phyloP scores from a whole-genome alignment of 2,329 filamentous ascomycete genomes.

The Hymenotorrendiella dingleyae region DNA sequence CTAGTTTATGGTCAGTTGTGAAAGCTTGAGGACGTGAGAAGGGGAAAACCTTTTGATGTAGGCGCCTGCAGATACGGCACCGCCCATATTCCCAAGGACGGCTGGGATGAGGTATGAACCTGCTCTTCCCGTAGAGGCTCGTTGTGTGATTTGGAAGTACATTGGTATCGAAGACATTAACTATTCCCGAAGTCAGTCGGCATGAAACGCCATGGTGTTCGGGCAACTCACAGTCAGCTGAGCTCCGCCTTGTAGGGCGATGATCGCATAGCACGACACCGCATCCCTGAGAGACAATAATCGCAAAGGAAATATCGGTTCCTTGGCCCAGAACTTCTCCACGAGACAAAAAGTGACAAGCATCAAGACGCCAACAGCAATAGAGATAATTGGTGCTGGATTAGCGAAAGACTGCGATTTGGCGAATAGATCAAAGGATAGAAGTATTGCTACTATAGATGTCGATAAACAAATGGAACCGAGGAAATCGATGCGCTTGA shows the following conservation, averaged over 20 bases:
- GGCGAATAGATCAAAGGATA: slow-evolving; percentile 44
- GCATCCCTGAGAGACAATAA: slow-evolving; percentile 47
- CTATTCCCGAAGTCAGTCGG: slow-evolving; percentile 17
- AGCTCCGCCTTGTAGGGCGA: slow-evolving; percentile 46
- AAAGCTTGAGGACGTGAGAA: background rate
- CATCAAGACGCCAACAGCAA: slow-evolving; percentile 21
- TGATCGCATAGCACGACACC: slow-evolving; percentile 45
- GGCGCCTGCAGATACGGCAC: slow-evolving; percentile 52
- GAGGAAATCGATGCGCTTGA: slow-evolving; percentile 52
- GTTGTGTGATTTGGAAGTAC: slow-evolving; percentile 60
- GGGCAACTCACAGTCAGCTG: slow-evolving; percentile 44
- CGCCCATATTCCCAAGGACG: slow-evolving; percentile 58
- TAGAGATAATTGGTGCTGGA: slow-evolving; percentile 29
- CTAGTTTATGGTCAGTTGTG: slow-evolving; percentile 1
- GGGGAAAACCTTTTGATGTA: slow-evolving; percentile 25
- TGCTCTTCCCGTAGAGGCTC: slow-evolving; percentile 50
- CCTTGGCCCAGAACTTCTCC: slow-evolving; percentile 38
- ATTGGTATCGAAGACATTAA: slow-evolving; percentile 60
- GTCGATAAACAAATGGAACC: slow-evolving; percentile 44
- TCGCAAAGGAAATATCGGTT: slow-evolving; percentile 53
- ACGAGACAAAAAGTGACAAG: slow-evolving; percentile 14
- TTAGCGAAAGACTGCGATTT: slow-evolving; percentile 33
- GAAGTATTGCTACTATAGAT: slow-evolving; percentile 37
- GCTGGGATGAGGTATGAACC: slow-evolving; percentile 58
- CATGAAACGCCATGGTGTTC: background rate